Evolutionary conservation across 2,329 filamentous ascomycete species (phyloP), one percentile per base, ranked within the genome.

Genomic region (Tolypocladium ophioglossoides): DNA sequence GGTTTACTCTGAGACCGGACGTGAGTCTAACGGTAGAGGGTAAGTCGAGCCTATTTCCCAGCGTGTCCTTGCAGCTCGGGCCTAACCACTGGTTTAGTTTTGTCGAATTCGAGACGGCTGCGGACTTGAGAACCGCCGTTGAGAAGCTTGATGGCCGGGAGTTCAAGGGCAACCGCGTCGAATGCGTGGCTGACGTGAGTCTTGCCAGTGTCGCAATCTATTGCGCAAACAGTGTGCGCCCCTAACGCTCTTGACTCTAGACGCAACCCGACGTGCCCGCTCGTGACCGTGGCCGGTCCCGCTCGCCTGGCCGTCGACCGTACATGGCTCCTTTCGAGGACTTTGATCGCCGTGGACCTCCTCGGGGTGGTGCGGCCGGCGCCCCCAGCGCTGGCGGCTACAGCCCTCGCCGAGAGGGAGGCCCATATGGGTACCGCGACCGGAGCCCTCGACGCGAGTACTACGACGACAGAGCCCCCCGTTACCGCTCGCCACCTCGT

Each of bases 1-100:
- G 61, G 94, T 99, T 66, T 99, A 96, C 72, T 96, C 91, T 61
- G 94, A 99, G 76, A 95, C 95, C 57, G 87, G 86, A 64, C 91
- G 92, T 66, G 91, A 95, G 69, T 87, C 87, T 62, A 90, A 95
- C 70, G 90, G 91, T 61, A 89, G 88, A 82, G 92, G 92, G 91
- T 96, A 74, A 74, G 87, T 78, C 11, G 44, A 18, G 44, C 27
- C 44, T 9, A 4, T 1, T 20, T 16, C 5, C 27, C 8, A 12
- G 30, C 27, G 16, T 11, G 18, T 20, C 18, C n/a, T n/a, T n/a
- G n/a, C n/a, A n/a, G n/a, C n/a, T n/a, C n/a, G n/a, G n/a, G n/a
- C n/a, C n/a, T 68, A 14, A 52, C 27, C 5, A 4, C 10, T 27
- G 4, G 8, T n/a, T 8, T 16, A 96, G 92, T 66, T 97, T 96